Base-by-base conservation (phyloP, 768 basidiomycete genomes). In the Cytidiella melzeri region DNA sequence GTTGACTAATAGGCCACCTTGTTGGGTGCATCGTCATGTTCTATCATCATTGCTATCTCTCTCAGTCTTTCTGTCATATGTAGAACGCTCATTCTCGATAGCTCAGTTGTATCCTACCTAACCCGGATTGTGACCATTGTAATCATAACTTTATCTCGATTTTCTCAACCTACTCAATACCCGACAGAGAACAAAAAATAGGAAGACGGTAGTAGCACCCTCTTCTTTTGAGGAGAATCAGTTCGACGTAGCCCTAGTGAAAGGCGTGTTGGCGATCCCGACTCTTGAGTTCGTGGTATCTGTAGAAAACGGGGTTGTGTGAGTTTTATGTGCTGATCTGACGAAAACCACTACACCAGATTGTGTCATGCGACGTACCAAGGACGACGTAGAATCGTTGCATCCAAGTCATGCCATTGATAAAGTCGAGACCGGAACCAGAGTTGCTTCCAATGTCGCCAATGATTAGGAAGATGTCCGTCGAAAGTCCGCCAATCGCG, bases 221-320 rank as follows among this genome's bases (percentile, higher is more conserved):
- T 9, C 55, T 54, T n/a, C n/a, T n/a, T n/a, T n/a, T n/a, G n/a
- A n/a, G n/a, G n/a, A n/a, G n/a, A n/a, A n/a, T n/a, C n/a, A 74
- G 60, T 75, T 71, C 15, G 62, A 63, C 15, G 59, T 75, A 3
- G 79, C 70, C 13, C 56, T 52, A 1, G 83, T 83, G 62, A 69
- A 76, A 50, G 61, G 61, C 30, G 56, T 81, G 24, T 70, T 76
- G 5, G 81, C 80, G 50, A 83, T 69, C 18, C 82, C 80, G 49
- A 83, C 70, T 15, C 69, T 76, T 43, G 61, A 64, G 67, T 80
- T 77, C 39, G 71, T 62, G 40, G 81, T 80, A 59, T 86, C 83
- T 52, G 36, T 2, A 3, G 18, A 25, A 15, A 30, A 24, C 3
- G 18, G n/a, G 25, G 19, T 18, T 41, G 9, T 9, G 40, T 23